These are phyloP conservation scores for Naumovozyma castellii DNA, from an alignment of 805 yeast species.

Conservation along the genomic window DNA sequence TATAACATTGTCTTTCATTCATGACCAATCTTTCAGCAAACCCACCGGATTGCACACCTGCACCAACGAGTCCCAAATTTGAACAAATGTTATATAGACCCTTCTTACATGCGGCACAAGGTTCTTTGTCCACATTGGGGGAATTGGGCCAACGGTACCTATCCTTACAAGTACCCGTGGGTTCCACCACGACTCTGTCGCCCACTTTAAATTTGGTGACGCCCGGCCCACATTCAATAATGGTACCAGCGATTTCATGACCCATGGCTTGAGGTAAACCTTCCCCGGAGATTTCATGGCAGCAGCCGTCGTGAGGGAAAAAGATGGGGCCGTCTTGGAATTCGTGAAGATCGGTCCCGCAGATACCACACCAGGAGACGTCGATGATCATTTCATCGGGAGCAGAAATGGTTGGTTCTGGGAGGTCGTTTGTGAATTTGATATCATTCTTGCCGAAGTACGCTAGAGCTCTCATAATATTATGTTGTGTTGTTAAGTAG, in stretches of 20 bases:
- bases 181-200: constrained; percentile 55
- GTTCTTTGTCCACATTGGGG: constrained; percentile 18
- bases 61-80: constrained; percentile 40
- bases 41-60: constrained; percentile 52
- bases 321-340: constrained; percentile 51
- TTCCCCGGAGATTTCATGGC: constrained; percentile 31
- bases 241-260: constrained; percentile 44
- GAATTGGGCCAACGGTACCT: constrained; percentile 33
- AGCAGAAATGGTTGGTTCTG: constrained; percentile 30
- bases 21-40: constrained; percentile 41
- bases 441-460: constrained; percentile 40
- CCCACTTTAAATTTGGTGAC: constrained; percentile 40
- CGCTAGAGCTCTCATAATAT: constrained; percentile 39
- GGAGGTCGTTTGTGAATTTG: constrained; percentile 31
- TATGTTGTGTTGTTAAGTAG: too few relatives aligned
- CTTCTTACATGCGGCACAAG: constrained; percentile 41
- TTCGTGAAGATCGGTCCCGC: constrained; percentile 56
- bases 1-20: constrained; percentile 32
- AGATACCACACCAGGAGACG: constrained; percentile 49
- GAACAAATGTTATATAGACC: constrained; percentile 48
- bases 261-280: constrained; percentile 42
- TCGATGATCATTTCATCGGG: constrained; percentile 37
- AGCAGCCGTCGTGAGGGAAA: constrained; percentile 34
- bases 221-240: constrained; percentile 36
- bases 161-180: constrained; percentile 50